These are phyloP conservation scores for Fraxinus albicans DNA, from an alignment of 305 asterid genomes.

Conservation along the genomic window DNA sequence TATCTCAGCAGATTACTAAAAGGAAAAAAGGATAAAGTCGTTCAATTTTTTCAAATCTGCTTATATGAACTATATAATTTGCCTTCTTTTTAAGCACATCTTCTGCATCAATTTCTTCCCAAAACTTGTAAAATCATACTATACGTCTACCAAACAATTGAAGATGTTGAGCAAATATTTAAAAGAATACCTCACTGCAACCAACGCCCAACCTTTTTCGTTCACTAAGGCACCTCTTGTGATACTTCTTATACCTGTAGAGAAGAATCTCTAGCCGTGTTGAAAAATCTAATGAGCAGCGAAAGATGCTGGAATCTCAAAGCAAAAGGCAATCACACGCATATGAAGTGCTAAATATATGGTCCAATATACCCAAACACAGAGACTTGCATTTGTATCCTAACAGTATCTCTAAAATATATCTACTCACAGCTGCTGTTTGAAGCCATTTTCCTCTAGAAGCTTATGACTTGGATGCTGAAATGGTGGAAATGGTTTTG, in stretches of 20 bases:
- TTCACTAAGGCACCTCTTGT: slow-evolving; percentile 51
- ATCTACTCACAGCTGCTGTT: slow-evolving; percentile 72
- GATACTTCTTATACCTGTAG: slow-evolving; percentile 71
- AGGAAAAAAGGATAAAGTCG: neutral
- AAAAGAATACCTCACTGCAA: slow-evolving; percentile 48
- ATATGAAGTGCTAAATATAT: slow-evolving; percentile 9
- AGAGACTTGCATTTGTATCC: slow-evolving; percentile 5
- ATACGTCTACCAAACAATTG: too few relatives aligned
- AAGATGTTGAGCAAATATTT: slow-evolving; percentile 1
- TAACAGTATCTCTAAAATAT: slow-evolving; percentile 14
- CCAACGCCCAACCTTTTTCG: slow-evolving; percentile 56
- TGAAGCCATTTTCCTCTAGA: slow-evolving; percentile 86
- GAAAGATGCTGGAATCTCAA: neutral
- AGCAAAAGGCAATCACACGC: neutral
- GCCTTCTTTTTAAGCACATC: neutral
- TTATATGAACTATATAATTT: neutral
- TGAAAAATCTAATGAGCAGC: neutral
- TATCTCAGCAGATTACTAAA: neutral
- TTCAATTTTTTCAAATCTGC: neutral
- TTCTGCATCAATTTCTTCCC: neutral
- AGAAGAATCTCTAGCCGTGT: slow-evolving; percentile 19
- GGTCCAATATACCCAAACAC: neutral
- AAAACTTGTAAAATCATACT: neutral
- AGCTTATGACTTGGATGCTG: slow-evolving; percentile 90
- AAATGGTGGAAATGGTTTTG: slow-evolving; percentile 74